These are phyloP conservation scores for Colletotrichum simmondsii DNA, from an alignment of 2,329 filamentous ascomycete genomes.

Conservation along the genomic window DNA sequence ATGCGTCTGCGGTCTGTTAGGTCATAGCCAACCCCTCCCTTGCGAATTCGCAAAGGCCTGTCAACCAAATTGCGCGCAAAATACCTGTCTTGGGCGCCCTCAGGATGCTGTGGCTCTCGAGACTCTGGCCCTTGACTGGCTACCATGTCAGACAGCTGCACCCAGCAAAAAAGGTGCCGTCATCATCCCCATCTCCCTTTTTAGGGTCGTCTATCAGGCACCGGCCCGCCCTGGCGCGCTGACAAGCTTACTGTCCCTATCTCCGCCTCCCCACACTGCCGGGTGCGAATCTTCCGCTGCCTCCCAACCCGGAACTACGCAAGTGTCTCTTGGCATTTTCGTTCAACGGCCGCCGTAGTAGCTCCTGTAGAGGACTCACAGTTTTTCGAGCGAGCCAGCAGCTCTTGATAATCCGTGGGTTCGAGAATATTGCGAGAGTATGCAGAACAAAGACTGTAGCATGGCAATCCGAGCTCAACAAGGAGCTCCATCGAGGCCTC, in stretches of 20 bases:
- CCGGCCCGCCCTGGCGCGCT: conserved; percentile 10
- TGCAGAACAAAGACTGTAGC: neutral
- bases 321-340: conserved; percentile 4
- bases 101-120: neutral
- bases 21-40: neutral
- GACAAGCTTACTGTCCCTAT: conserved; percentile 11
- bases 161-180: neutral
- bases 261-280: conserved; percentile 13
- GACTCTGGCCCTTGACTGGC: neutral
- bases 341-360: conserved; percentile 2
- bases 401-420: neutral
- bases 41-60: neutral
- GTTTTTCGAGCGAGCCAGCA: neutral
- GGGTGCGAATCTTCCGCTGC: conserved; percentile 15
- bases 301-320: neutral
- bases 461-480: neutral
- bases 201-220: neutral
- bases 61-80: neutral
- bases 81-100: neutral
- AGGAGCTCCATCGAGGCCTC: neutral
- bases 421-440: neutral
- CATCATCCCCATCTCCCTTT: neutral
- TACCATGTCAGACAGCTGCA: neutral
- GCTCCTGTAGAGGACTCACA: neutral
- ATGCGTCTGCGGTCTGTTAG: neutral